Evolutionary conservation across 768 basidiomycete species (phyloP).

Genomic region (Inosperma sp.): DNA sequence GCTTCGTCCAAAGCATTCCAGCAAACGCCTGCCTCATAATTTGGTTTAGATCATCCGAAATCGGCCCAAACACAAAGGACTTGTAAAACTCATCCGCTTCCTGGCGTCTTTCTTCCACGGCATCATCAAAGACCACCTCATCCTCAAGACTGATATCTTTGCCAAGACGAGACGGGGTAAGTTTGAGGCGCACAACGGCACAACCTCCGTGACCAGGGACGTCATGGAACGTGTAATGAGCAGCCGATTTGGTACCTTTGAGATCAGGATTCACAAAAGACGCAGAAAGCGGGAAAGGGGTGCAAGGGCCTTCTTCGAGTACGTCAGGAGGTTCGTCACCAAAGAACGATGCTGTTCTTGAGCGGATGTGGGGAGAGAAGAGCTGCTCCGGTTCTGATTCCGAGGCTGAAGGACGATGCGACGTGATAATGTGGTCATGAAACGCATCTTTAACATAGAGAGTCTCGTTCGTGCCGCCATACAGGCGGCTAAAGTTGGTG

Average conservation of each 20-base stretch:
- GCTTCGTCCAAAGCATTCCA: slow-evolving; percentile 99
- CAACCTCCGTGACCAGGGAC: slow-evolving; percentile 93
- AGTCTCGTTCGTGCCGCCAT: slow-evolving; percentile 79
- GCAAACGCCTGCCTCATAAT: slow-evolving; percentile 95
- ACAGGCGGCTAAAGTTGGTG: slow-evolving; percentile 90
- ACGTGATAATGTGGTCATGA: slow-evolving; percentile 92
- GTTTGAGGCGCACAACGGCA: slow-evolving; percentile 89
- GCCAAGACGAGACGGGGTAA: slow-evolving; percentile 73
- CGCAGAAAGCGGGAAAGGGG: slow-evolving; percentile 49
- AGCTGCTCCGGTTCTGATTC: slow-evolving; percentile 42
- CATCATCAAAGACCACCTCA: slow-evolving; percentile 84
- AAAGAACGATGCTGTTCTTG: slow-evolving; percentile 43
- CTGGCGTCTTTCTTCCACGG: slow-evolving; percentile 81
- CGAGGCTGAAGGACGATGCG: slow-evolving; percentile 63
- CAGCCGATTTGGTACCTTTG: slow-evolving; percentile 88
- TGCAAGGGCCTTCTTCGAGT: slow-evolving; percentile 52
- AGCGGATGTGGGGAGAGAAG: slow-evolving; percentile 47
- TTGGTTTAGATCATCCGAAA: slow-evolving; percentile 90
- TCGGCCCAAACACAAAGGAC: slow-evolving; percentile 71
- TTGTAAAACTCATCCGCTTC: slow-evolving; percentile 97
- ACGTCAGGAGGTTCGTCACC: slow-evolving; percentile 36
- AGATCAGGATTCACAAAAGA: slow-evolving; percentile 82
- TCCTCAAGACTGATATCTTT: slow-evolving; percentile 80
- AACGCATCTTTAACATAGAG: slow-evolving; percentile 94
- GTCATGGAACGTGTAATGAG: slow-evolving; percentile 82